Conservation (phyloP, 495 filamentous ascomycete genomes). For the Amphirosellinia nigrospora region DNA sequence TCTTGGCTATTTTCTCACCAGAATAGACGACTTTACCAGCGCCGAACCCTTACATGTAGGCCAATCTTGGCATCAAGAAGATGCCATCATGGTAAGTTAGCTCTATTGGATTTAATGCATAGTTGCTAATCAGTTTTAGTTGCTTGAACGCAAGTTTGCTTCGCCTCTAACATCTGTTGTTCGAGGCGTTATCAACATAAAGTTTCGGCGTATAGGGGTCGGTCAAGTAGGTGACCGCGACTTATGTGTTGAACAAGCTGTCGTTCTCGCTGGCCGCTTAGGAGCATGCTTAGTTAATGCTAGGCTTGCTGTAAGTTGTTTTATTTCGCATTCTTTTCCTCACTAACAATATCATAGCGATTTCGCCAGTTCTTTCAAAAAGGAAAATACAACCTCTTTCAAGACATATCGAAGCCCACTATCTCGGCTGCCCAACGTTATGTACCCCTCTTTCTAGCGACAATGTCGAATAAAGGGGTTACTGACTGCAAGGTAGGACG, state of each 20-base stretch:
- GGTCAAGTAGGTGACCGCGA: slow-evolving; percentile 38
- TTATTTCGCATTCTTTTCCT: neutral
- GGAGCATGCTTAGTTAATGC: slow-evolving; percentile 50
- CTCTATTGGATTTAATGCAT: neutral
- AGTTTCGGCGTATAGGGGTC: slow-evolving; percentile 23
- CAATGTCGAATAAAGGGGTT: slow-evolving; percentile 46
- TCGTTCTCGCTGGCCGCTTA: slow-evolving; percentile 44
- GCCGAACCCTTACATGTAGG: slow-evolving; percentile 32
- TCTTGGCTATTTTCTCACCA: slow-evolving; percentile 44
- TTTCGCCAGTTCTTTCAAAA: slow-evolving; percentile 47
- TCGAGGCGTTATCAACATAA: slow-evolving; percentile 40
- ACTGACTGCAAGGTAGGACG: slow-evolving; percentile 40
- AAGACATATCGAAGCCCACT: slow-evolving; percentile 39
- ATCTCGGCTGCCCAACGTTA: slow-evolving; percentile 40
- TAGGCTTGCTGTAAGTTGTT: slow-evolving; percentile 37
- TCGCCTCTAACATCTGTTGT: slow-evolving; percentile 50
- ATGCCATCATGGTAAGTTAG: slow-evolving; percentile 44
- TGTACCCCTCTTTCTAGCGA: slow-evolving; percentile 48
- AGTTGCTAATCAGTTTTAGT: slow-evolving; percentile 16
- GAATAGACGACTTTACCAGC: slow-evolving; percentile 46
- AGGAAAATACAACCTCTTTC: slow-evolving; percentile 49
- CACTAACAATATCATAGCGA: slow-evolving; percentile 22
- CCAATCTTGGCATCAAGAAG: slow-evolving; percentile 46
- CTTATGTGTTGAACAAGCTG: slow-evolving; percentile 46
- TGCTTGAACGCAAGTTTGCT: slow-evolving; percentile 48